These are phyloP conservation scores for Microsporum canis DNA, from an alignment of 2,329 filamentous ascomycete genomes.

Conservation along the genomic window DNA sequence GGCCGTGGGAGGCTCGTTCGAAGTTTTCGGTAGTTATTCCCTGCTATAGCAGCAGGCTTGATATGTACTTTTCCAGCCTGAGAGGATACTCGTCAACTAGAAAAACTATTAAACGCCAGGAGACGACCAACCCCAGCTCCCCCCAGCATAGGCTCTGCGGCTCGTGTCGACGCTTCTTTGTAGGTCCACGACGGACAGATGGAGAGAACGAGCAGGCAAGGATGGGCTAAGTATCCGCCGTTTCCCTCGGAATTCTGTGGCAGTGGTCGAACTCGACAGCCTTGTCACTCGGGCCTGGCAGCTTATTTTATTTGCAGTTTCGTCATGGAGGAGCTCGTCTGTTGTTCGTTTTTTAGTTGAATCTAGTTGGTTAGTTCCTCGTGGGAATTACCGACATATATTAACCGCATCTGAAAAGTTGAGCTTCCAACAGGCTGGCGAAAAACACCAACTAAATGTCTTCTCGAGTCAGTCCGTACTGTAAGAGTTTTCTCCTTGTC, in stretches of 20 bases:
- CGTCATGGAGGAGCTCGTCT: not conserved
- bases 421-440: not conserved
- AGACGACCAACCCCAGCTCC: constrained; percentile 1
- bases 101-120: not conserved
- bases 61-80: not conserved
- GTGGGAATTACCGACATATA: not conserved
- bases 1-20: not conserved
- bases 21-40: not conserved
- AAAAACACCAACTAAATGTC: not conserved
- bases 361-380: not conserved
- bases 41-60: not conserved
- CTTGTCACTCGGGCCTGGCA: not conserved
- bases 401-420: not conserved
- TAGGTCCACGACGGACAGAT: not conserved
- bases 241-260: not conserved
- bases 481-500: not conserved
- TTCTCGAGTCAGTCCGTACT: not conserved
- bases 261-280: not conserved
- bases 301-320: not conserved
- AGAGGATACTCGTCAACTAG: not conserved
- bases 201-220: not conserved
- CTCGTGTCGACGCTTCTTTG: not conserved
- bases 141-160: constrained; percentile 2
- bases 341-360: not conserved
- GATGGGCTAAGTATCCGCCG: not conserved